Conservation (phyloP, 2,329 filamentous ascomycete genomes). For the Aspergillus pseudonomiae region DNA sequence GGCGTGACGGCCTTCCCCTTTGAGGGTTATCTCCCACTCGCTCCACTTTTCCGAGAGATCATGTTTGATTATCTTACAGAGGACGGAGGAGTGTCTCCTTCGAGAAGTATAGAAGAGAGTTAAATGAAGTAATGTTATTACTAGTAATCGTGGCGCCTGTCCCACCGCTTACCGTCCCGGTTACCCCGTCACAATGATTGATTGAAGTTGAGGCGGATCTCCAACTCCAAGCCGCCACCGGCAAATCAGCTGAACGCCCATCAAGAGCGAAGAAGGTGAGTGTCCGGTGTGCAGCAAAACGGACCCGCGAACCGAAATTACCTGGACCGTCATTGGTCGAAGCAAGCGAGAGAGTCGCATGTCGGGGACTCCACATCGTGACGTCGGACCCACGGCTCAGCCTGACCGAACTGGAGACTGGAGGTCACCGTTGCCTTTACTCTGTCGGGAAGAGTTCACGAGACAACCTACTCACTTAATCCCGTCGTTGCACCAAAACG, state of each 20-base stretch:
- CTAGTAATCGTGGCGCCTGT: not conserved
- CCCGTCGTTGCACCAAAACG: not conserved
- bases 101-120: not conserved
- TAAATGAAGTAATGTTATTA: not conserved
- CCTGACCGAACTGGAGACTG: not conserved
- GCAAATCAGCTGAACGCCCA: not conserved
- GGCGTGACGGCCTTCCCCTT: not conserved
- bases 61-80: not conserved
- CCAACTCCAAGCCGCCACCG: not conserved
- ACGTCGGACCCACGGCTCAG: constrained; percentile 6
- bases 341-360: not conserved
- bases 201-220: not conserved
- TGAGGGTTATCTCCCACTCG: not conserved
- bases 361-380: not conserved
- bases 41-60: not conserved
- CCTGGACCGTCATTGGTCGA: not conserved
- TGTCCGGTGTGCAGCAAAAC: constrained; percentile 1
- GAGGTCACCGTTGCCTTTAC: constrained; percentile 7
- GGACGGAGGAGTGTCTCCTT: not conserved
- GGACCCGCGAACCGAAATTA: not conserved
- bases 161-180: not conserved
- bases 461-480: constrained; percentile 1
- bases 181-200: not conserved
- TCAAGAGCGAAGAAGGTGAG: not conserved
- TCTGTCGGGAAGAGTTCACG: constrained; percentile 24